Conservation (phyloP, 164 flowering plant species). For the Protea cynaroides region DNA sequence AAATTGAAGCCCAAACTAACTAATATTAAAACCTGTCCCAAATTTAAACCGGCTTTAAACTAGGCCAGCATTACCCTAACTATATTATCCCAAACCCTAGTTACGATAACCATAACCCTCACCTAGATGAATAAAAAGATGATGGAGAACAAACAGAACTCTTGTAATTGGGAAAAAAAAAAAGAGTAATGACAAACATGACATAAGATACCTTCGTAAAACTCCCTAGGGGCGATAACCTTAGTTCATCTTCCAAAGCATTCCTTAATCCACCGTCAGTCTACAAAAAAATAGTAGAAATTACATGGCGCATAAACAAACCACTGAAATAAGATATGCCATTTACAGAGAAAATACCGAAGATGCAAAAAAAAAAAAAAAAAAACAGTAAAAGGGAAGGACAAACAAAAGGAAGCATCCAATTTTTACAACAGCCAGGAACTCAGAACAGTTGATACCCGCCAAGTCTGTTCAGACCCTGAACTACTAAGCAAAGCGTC, state of each 20-base stretch:
- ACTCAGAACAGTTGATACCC: slow-evolving; percentile 29
- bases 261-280: slow-evolving; percentile 60
- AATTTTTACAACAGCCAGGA: too few species aligned
- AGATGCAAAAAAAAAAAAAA: too few species aligned
- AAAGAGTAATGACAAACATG: background rate
- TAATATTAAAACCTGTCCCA: too few species aligned
- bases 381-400: too few species aligned
- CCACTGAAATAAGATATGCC: background rate
- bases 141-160: background rate
- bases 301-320: background rate
- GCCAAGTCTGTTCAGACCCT: slow-evolving; percentile 48
- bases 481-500: slow-evolving; percentile 45
- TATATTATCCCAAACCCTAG: too few species aligned
- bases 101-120: too few species aligned
- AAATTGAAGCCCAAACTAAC: too few species aligned
- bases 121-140: too few species aligned
- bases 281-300: slow-evolving; percentile 27
- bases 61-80: too few species aligned
- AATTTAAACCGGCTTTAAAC: too few species aligned
- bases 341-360: background rate
- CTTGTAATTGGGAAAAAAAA: too few species aligned
- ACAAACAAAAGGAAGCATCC: too few species aligned
- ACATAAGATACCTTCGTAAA: slow-evolving; percentile 57
- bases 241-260: slow-evolving; percentile 42
- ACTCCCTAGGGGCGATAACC: slow-evolving; percentile 55